These are phyloP conservation scores for Dictyostelium firmibasis DNA, from an alignment of 78 protist species.

Conservation along the genomic window DNA sequence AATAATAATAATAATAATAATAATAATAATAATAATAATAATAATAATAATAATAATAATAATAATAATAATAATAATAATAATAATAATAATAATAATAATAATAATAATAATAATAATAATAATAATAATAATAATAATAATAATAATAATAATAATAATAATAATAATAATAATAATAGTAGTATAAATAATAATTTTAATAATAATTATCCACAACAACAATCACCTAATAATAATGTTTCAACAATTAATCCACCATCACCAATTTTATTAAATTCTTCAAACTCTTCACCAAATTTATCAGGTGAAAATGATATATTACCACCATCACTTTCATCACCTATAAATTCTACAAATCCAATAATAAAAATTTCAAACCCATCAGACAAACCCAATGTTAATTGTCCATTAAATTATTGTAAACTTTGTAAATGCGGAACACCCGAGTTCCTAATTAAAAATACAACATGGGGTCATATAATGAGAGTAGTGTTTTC, in stretches of 20 bases:
- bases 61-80: background rate
- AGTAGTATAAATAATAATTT: too few species aligned
- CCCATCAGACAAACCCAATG: background rate
- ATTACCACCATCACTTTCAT: background rate
- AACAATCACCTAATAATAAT: background rate
- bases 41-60: background rate
- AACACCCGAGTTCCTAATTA: conserved; percentile 20
- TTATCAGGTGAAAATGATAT: background rate
- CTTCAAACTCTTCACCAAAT: background rate
- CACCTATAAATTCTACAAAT: background rate
- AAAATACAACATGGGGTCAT: conserved; percentile 52
- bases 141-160: background rate
- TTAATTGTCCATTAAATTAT: conserved; percentile 1
- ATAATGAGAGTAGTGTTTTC: conserved; percentile 57
- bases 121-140: background rate
- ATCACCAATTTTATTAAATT: background rate
- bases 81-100: background rate
- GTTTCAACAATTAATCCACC: background rate
- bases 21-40: background rate
- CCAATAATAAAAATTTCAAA: background rate
- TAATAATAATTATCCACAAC: background rate
- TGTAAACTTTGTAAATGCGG: conserved; percentile 32
- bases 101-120: background rate
- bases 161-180: too few species aligned
- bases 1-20: background rate